Evolutionary conservation across 768 basidiomycete genomes (phyloP).

Genomic region (Lentinula lateritia): DNA sequence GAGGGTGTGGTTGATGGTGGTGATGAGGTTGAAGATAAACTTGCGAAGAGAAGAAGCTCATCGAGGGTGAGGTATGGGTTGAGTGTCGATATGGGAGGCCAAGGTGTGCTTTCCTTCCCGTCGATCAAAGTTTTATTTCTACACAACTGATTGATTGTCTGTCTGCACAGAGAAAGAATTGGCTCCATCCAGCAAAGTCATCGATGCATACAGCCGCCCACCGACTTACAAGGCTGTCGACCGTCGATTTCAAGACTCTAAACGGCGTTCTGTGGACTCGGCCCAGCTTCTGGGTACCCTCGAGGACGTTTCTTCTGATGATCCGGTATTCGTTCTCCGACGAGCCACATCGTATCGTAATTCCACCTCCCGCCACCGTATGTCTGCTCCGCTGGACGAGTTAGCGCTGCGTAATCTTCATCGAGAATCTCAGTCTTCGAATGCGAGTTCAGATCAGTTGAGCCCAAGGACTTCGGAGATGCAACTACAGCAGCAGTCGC

Average conservation of each 20-base stretch:
- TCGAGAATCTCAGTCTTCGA: conserved; percentile 62
- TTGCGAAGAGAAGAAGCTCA: conserved; percentile 72
- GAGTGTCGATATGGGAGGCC: conserved; percentile 46
- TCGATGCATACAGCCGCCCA: conserved; percentile 77
- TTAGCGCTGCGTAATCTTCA: conserved; percentile 70
- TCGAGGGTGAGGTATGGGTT: conserved; percentile 82
- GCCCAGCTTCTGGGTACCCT: conserved; percentile 59
- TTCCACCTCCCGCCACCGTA: conserved; percentile 63
- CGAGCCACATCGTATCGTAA: conserved; percentile 72
- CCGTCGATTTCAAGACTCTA: conserved; percentile 52
- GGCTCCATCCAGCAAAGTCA: conserved; percentile 71
- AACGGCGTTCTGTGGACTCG: conserved; percentile 86
- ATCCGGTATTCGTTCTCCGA: conserved; percentile 88
- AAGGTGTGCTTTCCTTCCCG: conserved; percentile 43
- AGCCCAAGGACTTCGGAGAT: background rate
- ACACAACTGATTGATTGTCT: background rate
- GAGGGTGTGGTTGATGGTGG: conserved; percentile 97
- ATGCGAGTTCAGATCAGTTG: conserved; percentile 1
- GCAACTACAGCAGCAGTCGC: conserved; percentile 8
- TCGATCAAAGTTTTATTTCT: background rate
- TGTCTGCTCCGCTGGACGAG: conserved; percentile 78
- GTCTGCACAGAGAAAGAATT: conserved; percentile 64
- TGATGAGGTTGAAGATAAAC: conserved; percentile 95
- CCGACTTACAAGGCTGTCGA: conserved; percentile 66
- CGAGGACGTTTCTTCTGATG: conserved; percentile 75